These are phyloP conservation scores for Fusarium sambucinum DNA, from an alignment of 2,329 filamentous ascomycete species.

Conservation along the genomic window DNA sequence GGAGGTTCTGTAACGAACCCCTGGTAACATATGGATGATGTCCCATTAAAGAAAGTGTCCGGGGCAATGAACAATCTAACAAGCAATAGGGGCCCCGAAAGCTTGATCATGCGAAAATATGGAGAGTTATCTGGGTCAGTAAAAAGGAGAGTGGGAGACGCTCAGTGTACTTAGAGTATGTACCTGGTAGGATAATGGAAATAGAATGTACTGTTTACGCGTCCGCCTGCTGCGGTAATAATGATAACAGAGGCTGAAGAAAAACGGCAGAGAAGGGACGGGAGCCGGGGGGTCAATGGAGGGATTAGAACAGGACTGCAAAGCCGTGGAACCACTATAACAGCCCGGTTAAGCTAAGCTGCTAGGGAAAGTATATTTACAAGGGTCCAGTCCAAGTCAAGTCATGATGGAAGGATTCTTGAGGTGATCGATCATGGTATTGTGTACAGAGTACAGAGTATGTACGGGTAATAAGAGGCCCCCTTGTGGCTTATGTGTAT, in stretches of 20 bases:
- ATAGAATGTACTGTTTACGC: conserved; percentile 21
- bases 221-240: conserved; percentile 9
- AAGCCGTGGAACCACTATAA: conserved; percentile 12
- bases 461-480: background rate
- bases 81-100: conserved; percentile 30
- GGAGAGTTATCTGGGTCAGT: conserved; percentile 15
- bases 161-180: background rate
- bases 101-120: conserved; percentile 34
- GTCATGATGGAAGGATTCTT: background rate
- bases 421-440: conserved; percentile 20
- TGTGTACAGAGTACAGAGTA: too few relatives aligned
- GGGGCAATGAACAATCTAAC: conserved; percentile 14
- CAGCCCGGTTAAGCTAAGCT: background rate
- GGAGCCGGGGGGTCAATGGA: conserved; percentile 9
- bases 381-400: conserved; percentile 5
- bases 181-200: background rate
- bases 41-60: conserved; percentile 3
- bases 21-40: background rate
- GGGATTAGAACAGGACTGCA: background rate
- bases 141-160: conserved; percentile 13
- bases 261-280: conserved; percentile 11
- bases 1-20: conserved; percentile 23
- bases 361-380: background rate
- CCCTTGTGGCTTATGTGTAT: background rate
- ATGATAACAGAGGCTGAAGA: background rate